Evolutionary conservation across 129 eudicot species (phyloP).

Genomic region (Chrysanthemum seticuspe): DNA sequence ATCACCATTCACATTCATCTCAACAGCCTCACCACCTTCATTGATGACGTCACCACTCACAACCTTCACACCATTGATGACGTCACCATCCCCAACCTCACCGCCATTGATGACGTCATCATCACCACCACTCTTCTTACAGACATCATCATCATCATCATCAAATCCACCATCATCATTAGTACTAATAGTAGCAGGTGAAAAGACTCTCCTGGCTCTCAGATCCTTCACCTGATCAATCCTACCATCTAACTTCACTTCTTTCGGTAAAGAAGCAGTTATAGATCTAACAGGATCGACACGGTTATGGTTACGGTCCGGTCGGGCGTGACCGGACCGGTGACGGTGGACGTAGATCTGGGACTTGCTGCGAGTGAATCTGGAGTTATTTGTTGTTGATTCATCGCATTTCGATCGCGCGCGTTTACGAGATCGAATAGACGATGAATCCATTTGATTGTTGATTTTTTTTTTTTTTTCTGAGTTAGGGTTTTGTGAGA

Average conservation of each 20-base stretch:
- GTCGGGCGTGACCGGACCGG: conserved; percentile 47
- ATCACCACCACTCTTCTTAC: background rate
- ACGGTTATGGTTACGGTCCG: conserved; percentile 27
- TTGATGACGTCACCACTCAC: conserved; percentile 32
- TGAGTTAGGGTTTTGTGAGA: too few species aligned
- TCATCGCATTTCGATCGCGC: conserved; percentile 29
- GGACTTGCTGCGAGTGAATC: conserved; percentile 52
- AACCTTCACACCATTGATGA: too few species aligned
- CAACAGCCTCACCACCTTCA: background rate
- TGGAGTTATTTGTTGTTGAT: conserved; percentile 11
- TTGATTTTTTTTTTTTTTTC: too few species aligned
- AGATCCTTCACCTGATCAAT: too few species aligned
- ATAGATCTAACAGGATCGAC: too few species aligned
- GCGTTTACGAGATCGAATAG: conserved; percentile 23
- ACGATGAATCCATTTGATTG: too few species aligned
- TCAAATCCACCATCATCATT: background rate
- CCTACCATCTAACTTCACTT: too few species aligned
- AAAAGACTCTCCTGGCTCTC: too few species aligned
- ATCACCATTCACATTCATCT: background rate
- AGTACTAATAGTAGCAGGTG: too few species aligned
- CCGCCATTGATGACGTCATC: background rate
- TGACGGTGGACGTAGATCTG: conserved; percentile 42
- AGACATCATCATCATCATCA: background rate
- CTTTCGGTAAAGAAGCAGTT: too few species aligned
- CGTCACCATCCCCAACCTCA: conserved; percentile 31